Conservation (phyloP, 2,329 filamentous ascomycete genomes). For the Tricladium varicosporioides region DNA sequence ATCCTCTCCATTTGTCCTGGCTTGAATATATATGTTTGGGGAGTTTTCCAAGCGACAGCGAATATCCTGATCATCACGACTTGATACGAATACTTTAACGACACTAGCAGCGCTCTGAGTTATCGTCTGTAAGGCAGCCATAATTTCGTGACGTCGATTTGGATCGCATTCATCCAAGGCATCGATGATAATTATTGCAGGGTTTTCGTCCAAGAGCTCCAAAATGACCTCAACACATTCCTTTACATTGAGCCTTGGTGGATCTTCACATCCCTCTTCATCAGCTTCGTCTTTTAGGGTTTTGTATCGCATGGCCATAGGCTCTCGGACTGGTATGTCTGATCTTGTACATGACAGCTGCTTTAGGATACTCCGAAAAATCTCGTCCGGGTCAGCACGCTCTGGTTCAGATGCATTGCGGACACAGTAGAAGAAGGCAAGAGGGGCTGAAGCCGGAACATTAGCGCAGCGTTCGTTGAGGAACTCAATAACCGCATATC, state of each 20-base stretch:
- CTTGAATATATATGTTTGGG: slow-evolving; percentile 7
- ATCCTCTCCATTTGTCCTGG: not conserved
- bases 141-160: slow-evolving; percentile 1
- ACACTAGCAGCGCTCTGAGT: slow-evolving; percentile 7
- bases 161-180: slow-evolving; percentile 17
- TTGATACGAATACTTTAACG: slow-evolving; percentile 14
- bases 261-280: not conserved
- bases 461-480: not conserved
- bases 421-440: not conserved
- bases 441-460: not conserved
- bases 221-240: slow-evolving; percentile 6
- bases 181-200: slow-evolving; percentile 14
- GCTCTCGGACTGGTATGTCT: not conserved
- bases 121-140: slow-evolving; percentile 8
- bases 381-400: not conserved
- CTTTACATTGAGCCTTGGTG: not conserved
- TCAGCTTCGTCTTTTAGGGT: not conserved
- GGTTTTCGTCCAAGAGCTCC: not conserved
- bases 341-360: not conserved
- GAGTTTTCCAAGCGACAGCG: slow-evolving; percentile 6
- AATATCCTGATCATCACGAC: slow-evolving; percentile 15
- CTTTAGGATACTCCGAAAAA: not conserved
- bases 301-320: not conserved
- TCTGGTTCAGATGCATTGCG: not conserved
- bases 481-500: not conserved